Evolutionary conservation across 768 basidiomycete species (phyloP).

Genomic region (Tulasnella sp.): DNA sequence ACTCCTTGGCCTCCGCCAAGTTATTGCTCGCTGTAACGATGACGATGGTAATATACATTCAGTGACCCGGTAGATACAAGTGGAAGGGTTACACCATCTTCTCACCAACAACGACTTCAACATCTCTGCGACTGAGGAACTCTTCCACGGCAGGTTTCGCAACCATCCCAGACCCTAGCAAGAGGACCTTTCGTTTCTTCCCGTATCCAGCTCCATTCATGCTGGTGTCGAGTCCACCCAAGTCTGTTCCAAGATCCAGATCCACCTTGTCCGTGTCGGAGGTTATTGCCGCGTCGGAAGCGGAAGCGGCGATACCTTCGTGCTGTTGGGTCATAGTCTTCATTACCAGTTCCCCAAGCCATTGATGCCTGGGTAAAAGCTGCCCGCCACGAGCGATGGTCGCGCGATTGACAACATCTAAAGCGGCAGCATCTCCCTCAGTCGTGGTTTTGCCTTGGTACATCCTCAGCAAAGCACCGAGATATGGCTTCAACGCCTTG

Average conservation of each 20-base stretch:
- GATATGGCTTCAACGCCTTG: slow-evolving; percentile 48
- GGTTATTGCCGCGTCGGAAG: background rate
- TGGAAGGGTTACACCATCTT: slow-evolving; percentile 16
- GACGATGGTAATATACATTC: background rate
- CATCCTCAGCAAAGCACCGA: slow-evolving; percentile 41
- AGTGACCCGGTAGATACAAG: background rate
- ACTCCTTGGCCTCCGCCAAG: slow-evolving; percentile 39
- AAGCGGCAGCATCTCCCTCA: slow-evolving; percentile 24
- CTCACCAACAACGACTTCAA: slow-evolving; percentile 68
- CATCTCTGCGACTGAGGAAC: slow-evolving; percentile 46
- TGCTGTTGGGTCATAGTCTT: slow-evolving; percentile 12
- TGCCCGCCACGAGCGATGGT: slow-evolving; percentile 53
- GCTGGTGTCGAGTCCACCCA: slow-evolving; percentile 6
- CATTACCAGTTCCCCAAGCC: slow-evolving; percentile 45
- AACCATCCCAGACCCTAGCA: slow-evolving; percentile 94
- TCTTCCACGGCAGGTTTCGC: slow-evolving; percentile 77
- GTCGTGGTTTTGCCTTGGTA: slow-evolving; percentile 26
- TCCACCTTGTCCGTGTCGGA: slow-evolving; percentile 2
- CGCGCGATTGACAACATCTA: slow-evolving; percentile 47
- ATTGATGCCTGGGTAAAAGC: slow-evolving; percentile 40
- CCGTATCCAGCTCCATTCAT: background rate
- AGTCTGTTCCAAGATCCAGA: slow-evolving; percentile 1
- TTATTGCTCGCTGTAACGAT: slow-evolving; percentile 55
- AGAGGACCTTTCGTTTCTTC: slow-evolving; percentile 46
- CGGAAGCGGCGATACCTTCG: background rate